Evolutionary conservation across 1,139 yeast species (phyloP).

Genomic region (Eremothecium gossypii): DNA sequence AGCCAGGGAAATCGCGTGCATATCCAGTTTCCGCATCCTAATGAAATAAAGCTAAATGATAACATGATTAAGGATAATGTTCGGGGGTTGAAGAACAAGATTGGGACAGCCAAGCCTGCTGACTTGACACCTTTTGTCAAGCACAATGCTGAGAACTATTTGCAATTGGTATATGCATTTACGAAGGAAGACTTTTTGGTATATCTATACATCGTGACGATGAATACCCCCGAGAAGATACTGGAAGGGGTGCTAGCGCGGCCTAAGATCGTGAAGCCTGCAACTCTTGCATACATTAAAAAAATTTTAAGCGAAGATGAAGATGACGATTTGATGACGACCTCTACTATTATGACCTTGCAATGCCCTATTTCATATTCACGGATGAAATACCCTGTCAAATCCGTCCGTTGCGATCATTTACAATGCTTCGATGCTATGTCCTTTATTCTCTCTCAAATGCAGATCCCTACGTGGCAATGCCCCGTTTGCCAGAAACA

Average conservation of each 20-base stretch:
- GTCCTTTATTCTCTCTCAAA: conserved; percentile 50
- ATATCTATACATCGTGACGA: conserved; percentile 46
- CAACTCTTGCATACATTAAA: conserved; percentile 39
- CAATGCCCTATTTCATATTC: conserved; percentile 58
- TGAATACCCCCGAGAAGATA: conserved; percentile 35
- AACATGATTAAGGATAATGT: conserved; percentile 39
- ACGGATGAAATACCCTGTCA: conserved; percentile 52
- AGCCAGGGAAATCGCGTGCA: conserved; percentile 32
- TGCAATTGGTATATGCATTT: conserved; percentile 47
- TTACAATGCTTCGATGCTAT: conserved; percentile 65
- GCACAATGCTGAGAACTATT: conserved; percentile 31
- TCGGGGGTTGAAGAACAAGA: conserved; percentile 51
- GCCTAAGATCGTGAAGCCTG: conserved; percentile 40
- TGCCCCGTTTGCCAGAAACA: conserved; percentile 55
- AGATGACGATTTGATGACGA: conserved; percentile 50
- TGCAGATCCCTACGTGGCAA: conserved; percentile 54
- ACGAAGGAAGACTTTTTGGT: conserved; percentile 38
- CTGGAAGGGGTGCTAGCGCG: conserved; percentile 29
- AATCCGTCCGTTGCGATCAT: conserved; percentile 52
- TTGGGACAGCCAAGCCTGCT: conserved; percentile 61
- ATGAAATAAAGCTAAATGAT: conserved; percentile 47
- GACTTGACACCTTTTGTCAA: conserved; percentile 44
- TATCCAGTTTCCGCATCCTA: conserved; percentile 50
- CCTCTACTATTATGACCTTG: conserved; percentile 47
- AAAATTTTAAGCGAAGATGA: conserved; percentile 35